Percentiles rank a stretch among this genome's conserved stretches.
Evolutionary conservation across 2,329 filamentous ascomycete species (phyloP).

Genomic region (Fusarium nurragi): DNA sequence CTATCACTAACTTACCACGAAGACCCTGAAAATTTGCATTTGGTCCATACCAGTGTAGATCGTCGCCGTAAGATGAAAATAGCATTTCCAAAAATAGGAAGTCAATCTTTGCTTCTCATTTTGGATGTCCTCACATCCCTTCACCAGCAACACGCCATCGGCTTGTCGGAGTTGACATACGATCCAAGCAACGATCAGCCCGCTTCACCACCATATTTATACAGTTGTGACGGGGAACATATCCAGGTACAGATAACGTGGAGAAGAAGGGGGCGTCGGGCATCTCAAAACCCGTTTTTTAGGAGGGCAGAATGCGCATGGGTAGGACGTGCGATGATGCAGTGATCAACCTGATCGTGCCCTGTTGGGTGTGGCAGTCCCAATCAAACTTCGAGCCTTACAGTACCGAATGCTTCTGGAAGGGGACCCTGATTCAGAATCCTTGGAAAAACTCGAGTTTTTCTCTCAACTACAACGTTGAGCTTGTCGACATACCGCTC

Average conservation of each 20-base stretch:
- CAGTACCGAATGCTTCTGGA: conserved; percentile 30
- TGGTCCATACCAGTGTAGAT: conserved; percentile 15
- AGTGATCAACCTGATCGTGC: conserved; percentile 36
- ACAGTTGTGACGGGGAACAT: conserved; percentile 1
- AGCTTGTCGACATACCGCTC: conserved; percentile 1
- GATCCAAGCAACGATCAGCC: conserved; percentile 33
- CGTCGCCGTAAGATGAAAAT: conserved; percentile 26
- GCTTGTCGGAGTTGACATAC: conserved; percentile 22
- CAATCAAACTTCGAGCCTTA: conserved; percentile 29
- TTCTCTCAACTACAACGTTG: neutral
- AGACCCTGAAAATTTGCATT: conserved; percentile 1
- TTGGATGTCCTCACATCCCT: conserved; percentile 6
- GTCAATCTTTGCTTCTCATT: conserved; percentile 17
- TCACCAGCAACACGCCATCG: conserved; percentile 32
- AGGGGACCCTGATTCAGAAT: conserved; percentile 32
- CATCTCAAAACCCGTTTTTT: conserved; percentile 23
- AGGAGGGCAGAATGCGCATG: conserved; percentile 33
- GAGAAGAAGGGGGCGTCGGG: conserved; percentile 30
- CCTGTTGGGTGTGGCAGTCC: conserved; percentile 34
- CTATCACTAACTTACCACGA: conserved; percentile 4
- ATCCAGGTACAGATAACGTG: conserved; percentile 25
- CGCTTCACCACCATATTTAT: conserved; percentile 29
- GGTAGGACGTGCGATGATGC: conserved; percentile 39
- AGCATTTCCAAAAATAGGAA: conserved; percentile 36
- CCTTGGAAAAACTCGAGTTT: conserved; percentile 7